A percentile compares a stretch with the other conserved stretches of the same genome.
Conservation (phyloP, 345 rosid genomes). For the Luvunga scandens region DNA sequence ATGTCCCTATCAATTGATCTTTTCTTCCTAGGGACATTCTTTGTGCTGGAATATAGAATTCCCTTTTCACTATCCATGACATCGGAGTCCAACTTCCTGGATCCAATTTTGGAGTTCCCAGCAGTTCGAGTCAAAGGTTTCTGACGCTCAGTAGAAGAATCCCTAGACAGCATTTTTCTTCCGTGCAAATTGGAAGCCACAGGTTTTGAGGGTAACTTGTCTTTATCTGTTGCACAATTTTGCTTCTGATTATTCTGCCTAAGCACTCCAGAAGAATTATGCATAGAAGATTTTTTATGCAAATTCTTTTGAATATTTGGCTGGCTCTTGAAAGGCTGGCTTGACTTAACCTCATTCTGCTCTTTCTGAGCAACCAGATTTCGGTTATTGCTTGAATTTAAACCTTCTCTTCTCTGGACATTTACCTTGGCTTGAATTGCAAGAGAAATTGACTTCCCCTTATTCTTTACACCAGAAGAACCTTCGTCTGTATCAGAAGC, state of each 20-base stretch:
- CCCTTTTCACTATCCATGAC: slow-evolving; percentile 40
- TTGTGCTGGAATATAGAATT: slow-evolving; percentile 25
- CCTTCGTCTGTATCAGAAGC: slow-evolving; percentile 46
- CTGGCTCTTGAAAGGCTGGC: slow-evolving; percentile 57
- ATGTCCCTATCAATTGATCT: slow-evolving; percentile 51
- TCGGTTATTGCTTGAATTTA: slow-evolving; percentile 36
- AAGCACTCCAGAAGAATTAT: slow-evolving; percentile 53
- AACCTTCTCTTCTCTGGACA: slow-evolving; percentile 70
- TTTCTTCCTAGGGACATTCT: slow-evolving; percentile 58
- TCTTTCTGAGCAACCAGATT: slow-evolving; percentile 45
- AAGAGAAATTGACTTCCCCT: slow-evolving; percentile 73
- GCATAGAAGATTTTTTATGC: slow-evolving; percentile 42
- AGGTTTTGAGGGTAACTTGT: slow-evolving; percentile 44
- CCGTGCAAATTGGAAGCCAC: slow-evolving; percentile 31
- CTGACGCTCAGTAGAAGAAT: slow-evolving; percentile 33
- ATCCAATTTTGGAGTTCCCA: slow-evolving; percentile 45
- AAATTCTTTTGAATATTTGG: slow-evolving; percentile 47
- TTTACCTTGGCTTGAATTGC: slow-evolving; percentile 88
- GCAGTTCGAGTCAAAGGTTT: slow-evolving; percentile 35
- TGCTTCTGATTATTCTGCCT: slow-evolving; percentile 93
- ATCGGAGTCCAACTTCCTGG: slow-evolving; percentile 53
- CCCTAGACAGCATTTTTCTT: slow-evolving; percentile 39
- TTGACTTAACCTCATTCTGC: slow-evolving; percentile 45
- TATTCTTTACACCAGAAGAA: slow-evolving; percentile 44
- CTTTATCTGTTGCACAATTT: slow-evolving; percentile 48